Base-by-base conservation (phyloP, 352 stramenopile species). In the Globisporangium emineosum region DNA sequence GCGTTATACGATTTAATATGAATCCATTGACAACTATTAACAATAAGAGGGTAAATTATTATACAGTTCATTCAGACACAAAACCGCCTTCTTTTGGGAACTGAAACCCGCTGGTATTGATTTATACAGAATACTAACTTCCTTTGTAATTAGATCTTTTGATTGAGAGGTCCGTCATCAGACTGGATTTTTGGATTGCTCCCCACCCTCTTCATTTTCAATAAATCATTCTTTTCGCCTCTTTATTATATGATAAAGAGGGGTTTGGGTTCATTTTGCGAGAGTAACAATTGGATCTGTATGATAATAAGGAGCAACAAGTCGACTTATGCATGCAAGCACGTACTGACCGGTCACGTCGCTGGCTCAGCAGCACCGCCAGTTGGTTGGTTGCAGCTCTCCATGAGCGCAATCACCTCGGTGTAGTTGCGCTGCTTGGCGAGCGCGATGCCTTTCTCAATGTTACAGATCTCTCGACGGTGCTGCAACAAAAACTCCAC, bases 401-500 rank as follows among this genome's bases (percentile, higher is more conserved):
- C 62, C 32, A 67, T 21, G 9, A 67, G 23, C 32, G 62, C 12
- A 8, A 67, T 67, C 32, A 63, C 62, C 0, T 62, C 55, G 17
- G 19, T 40, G 19, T 59, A 66, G 27, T 79, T 79, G 50, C 78
- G 71, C 57, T 86, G 75, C 27, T 71, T 76, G 6, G 73, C 77
- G 43, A 87, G 70, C 30, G 68, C 60, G 27, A 88, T 70, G 21
- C 77, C 73, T n/a, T 76, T 76, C 21, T 69, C 60, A 12, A 77
- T 60, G 56, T 84, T 59, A 54, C 72, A 85, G 27, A 72, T 50
- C 29, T 71, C 52, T 5, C 65, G 74, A 27, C 55, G 55, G 23
- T 83, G 64, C 33, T 70, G 30, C 4, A 88, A 45, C 52, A 90
- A 64, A 29, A 75, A 82, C 37, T 69, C 63, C 27, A 90, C 77